Evolutionary conservation across 1,284 basidiomycete species (phyloP), one percentile per base, ranked within the genome.

Genomic region (Afroboletus lepidellus): DNA sequence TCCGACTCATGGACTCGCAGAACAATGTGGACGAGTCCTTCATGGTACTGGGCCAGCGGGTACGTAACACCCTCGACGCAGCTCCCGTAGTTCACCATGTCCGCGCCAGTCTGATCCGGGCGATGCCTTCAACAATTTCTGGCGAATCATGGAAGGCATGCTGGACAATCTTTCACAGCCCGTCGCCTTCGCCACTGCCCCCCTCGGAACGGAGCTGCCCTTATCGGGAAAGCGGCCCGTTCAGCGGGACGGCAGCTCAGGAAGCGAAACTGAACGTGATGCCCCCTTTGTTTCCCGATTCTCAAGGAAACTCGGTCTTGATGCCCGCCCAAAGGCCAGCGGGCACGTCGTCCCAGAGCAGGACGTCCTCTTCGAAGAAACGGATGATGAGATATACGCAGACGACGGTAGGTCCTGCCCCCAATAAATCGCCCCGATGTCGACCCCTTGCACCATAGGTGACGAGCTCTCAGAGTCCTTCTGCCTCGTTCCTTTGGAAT

Each of bases 81-180:
- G 41, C 36, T 30, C 32, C 53, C 39, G 45, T 34, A 46, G 34
- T 41, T 59, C 46, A 52, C 47, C 44, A 27, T 41, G 20, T 24
- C 32, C 18, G 46, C 27, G 34, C 16, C 57, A 88, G 86, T 84
- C 84, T 53, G 86, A 89, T 62, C 82, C 85, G 13, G 81, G 84
- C 7, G 89, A 91, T 62, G 84, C 86, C 5, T 92, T 92, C 73
- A 90, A 90, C 64, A 80, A 89, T 58, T 92, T 91, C 62, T 92
- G 90, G 90, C 84, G 80, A 61, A 87, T 86, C 34, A 87, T 90
- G 72, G 85, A 91, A 69, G 88, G 85, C 41, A 85, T 90, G 79
- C 69, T 91, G 42, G 87, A 91, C 60, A 84, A 89, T 61, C 76
- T 92, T 18, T 87, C 87, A 7, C 87, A 90, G 60, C 89, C 89